Base-by-base conservation (phyloP, 306 rosid genomes). In the Oemleria cerasiformis region DNA sequence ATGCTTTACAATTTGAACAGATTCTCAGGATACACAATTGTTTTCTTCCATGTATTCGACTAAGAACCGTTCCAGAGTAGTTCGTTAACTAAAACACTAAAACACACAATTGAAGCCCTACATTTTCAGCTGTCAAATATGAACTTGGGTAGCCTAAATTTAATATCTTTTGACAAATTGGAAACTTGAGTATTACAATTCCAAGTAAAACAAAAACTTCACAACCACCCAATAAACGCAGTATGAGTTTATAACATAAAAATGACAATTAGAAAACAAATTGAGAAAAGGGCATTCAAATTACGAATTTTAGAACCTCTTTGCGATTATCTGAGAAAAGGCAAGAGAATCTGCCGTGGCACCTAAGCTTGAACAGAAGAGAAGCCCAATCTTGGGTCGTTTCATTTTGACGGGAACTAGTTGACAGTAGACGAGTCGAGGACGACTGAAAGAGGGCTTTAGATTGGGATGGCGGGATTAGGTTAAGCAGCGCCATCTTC, bases 241-340 rank as follows among this genome's bases (percentile, higher is more conserved):
- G 54, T 6, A 6, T 30, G 3, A 1, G 36, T 30, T 30, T 30
- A 30, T 38, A 51, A 56, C 39, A 47, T 11, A 9, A 40, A 55
- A 17, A 0, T 30, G 61, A 8, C 23, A 23, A 39, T 2, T 45
- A 54, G 3, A 19, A 16, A 63, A 60, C 4, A 39, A 49, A 25
- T 4, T 43, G 59, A 30, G 25, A 14, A 59, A 57, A 57, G 19
- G 10, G 9, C 47, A 7, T 21, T 9, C 19, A 25, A 45, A 62
- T 53, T 67, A 1, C 25, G 16, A 41, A 48, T 2, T 39, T 0
- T 3, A 47, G 17, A 30, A 93, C 99, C 97, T 94, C 70, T 77
- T 73, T 88, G 47, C 81, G 85, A 71, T 82, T 85, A 47, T 81
- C 85, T 1, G 97, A 84, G 88, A 94, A 94, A 20, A 91, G 87